Evolutionary conservation across 441 rosid species (phyloP), one percentile per base, ranked within the genome.

Genomic region (Pelargonium cotyledonis): DNA sequence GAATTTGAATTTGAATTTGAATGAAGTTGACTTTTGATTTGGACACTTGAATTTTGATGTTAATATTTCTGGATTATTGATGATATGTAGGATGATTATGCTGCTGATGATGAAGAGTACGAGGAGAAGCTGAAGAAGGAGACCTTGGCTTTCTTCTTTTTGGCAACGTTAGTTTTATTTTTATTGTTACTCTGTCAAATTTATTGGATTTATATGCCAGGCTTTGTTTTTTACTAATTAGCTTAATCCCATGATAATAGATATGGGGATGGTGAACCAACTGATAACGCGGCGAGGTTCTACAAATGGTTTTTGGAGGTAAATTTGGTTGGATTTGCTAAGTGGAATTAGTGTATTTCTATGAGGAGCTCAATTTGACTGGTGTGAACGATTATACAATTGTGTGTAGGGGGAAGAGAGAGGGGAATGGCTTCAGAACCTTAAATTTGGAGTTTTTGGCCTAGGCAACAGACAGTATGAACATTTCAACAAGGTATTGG

Each of bases 231-330:
- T 53, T 53, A 12, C 69, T 72, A 61, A 68, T 71, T 38, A 41
- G 65, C 73, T 63, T 73, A 70, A 11, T 63, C 8, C 66, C 47
- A 47, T 26, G 11, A 12, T 75, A 73, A 95, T 70, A 95, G 99
- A 70, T 95, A 95, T 70, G 99, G 99, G 77, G 99, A 95, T 71
- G 99, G 99, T 65, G 99, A 95, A 73, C 99, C 99, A 8, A 95
- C 99, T 0, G 99, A 92, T 64, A 95, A 95, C 77, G 99, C 99
- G 0, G 98, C 99, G 1, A 90, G 96, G 83, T 95, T 95, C 84
- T 92, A 85, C 75, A 92, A 92, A 81, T 95, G 99, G 99, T 92
- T 95, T 68, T 78, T 87, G 0, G 99, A 95, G 91, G 99, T 95
- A 70, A 72, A 55, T 69, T 67, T 77, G 61, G 6, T 68, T 97